Evolutionary conservation across 805 yeast species (phyloP).

Genomic region (Candida oleophila): DNA sequence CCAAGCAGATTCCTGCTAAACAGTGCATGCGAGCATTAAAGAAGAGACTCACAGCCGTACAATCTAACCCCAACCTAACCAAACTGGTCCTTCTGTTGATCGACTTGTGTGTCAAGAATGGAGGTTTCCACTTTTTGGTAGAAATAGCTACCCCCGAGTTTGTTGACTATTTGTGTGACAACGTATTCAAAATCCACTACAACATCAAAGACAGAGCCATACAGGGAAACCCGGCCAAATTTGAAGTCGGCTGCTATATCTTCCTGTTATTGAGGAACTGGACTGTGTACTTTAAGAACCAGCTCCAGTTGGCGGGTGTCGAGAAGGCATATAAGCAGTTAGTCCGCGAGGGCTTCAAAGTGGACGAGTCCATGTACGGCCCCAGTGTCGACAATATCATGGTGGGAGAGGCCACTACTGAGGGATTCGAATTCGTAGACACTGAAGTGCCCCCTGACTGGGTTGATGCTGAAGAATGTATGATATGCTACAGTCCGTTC

Average conservation of each 20-base stretch:
- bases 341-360: slow-evolving; percentile 59
- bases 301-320: slow-evolving; percentile 64
- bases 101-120: slow-evolving; percentile 88
- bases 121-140: slow-evolving; percentile 79
- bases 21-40: slow-evolving; percentile 85
- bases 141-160: slow-evolving; percentile 85
- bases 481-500: slow-evolving; percentile 84
- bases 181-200: slow-evolving; percentile 37
- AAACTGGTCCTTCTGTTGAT: slow-evolving; percentile 71
- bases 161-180: slow-evolving; percentile 69
- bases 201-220: slow-evolving; percentile 24
- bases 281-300: slow-evolving; percentile 70
- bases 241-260: slow-evolving; percentile 54
- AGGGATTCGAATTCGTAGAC: slow-evolving; percentile 61
- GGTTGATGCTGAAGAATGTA: slow-evolving; percentile 93
- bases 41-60: slow-evolving; percentile 59
- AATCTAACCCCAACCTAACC: slow-evolving; percentile 76
- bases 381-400: slow-evolving; percentile 46
- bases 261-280: slow-evolving; percentile 72
- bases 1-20: slow-evolving; percentile 73
- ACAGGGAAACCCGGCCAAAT: slow-evolving; percentile 19
- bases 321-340: slow-evolving; percentile 60
- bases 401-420: slow-evolving; percentile 13
- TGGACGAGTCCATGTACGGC: slow-evolving; percentile 21
- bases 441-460: slow-evolving; percentile 95